Conservation (phyloP, 192 early-diverging fungal genomes). For the Pecoramyces ruminantium region DNA sequence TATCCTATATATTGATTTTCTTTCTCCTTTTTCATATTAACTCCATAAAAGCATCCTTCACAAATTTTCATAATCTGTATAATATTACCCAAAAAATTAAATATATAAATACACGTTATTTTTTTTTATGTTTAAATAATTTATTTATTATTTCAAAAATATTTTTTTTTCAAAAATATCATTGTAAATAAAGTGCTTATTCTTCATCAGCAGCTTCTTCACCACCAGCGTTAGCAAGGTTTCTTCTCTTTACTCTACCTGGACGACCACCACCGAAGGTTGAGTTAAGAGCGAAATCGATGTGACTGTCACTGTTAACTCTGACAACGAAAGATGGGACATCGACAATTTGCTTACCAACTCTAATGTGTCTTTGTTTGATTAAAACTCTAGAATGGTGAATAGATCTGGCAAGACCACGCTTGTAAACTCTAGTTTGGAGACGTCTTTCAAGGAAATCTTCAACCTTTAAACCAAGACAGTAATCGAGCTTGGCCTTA, state of each 20-base stretch:
- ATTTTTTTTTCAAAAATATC: not conserved
- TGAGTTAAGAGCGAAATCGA: constrained; percentile 18
- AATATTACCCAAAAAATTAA: not conserved
- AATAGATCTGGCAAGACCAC: not conserved
- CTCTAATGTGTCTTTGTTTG: not conserved
- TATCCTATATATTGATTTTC: too few species aligned
- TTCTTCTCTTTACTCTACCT: constrained; percentile 83
- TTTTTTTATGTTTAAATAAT: not conserved
- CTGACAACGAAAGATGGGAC: constrained; percentile 84
- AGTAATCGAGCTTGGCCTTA: constrained; percentile 98
- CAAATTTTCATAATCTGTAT: not conserved
- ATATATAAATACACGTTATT: not conserved
- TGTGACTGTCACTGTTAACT: constrained; percentile 20
- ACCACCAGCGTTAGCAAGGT: constrained; percentile 62
- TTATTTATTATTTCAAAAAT: not conserved
- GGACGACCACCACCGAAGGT: constrained; percentile 15
- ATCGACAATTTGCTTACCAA: constrained; percentile 36
- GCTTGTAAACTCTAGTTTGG: not conserved
- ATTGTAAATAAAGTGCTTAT: not conserved
- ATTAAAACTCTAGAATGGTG: constrained; percentile 1
- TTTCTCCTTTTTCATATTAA: too few species aligned
- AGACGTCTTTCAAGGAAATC: constrained; percentile 85
- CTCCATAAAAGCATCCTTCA: not conserved
- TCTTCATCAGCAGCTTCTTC: constrained; percentile 7
- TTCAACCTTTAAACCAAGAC: constrained; percentile 89